Base-by-base conservation (phyloP, 2,329 filamentous ascomycete species). In the Polytolypa hystricis region DNA sequence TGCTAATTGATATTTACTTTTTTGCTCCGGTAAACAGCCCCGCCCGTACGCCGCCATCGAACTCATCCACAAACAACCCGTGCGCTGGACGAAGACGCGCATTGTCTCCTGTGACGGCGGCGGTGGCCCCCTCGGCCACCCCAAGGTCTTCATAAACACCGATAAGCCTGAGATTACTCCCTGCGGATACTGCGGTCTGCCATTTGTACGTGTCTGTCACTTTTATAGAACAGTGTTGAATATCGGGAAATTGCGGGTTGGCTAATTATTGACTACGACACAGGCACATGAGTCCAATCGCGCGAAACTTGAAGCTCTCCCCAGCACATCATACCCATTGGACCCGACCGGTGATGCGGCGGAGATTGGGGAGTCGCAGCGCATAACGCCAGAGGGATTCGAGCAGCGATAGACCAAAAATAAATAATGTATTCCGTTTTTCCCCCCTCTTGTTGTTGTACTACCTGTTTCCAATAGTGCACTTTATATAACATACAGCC, bases 101-200 rank as follows among this genome's bases (percentile, higher is more conserved):
- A 64, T 83, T 33, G 89, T 93, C 35, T 78, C 79, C 30, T 98
- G 91, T 58, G 87, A 96, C 54, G 91, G 91, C 40, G 91, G 89
- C 41, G 87, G 87, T 48, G 91, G 89, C 30, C 81, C 87, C 20
- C 68, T 84, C 38, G 91, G 91, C 29, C 91, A 98, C 62, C 91
- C 91, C 33, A 76, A 77, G 55, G 81, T 98, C 65, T 98, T 86
- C 61, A 98, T 98, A 74, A 98, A 98, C 66, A 80, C 83, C 48
- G 91, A 98, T 66, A 96, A 95, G 72, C 84, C 91, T 29, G 79
- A 96, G 69, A 94, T 98, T 53, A 76, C 77, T 62, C 70, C 70
- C 58, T 98, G 91, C 71, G 80, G 74, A 55, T 98, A 98, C 69
- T 98, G 91, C 59, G 91, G 91, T 36, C 60, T 91, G 48, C 91